Evolutionary conservation across 192 early-diverging fungal genomes (phyloP), one percentile per base, ranked within the genome.

Genomic region (Entomortierella beljakovae): DNA sequence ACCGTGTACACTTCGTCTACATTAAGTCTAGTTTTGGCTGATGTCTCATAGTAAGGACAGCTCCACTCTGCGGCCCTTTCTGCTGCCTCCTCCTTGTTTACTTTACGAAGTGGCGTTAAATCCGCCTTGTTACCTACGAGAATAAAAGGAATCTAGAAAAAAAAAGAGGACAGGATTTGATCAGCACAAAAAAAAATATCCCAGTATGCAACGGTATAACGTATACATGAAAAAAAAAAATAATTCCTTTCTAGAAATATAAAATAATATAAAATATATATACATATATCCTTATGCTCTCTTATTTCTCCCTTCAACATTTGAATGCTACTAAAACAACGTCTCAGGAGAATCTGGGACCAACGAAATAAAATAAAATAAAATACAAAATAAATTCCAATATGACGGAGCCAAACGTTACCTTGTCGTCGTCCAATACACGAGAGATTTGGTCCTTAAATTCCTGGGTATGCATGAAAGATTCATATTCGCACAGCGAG

Each of bases 381-480:
- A n/a, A n/a, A n/a, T n/a, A n/a, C n/a, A n/a, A n/a, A n/a, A 8
- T 1, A 26, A 18, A 53, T 51, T 64, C 61, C 49, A 53, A 26
- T 32, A 37, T 64, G 61, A 7, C 40, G 22, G 23, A 38, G 25
- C 29, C 32, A 22, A 33, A 29, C 26, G 26, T 46, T 59, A 87
- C 86, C 71, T 82, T 87, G 71, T 95, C 93, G 79, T 95, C 91
- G 68, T 95, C 93, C 55, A 95, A 64, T 25, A 95, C 93, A 61
- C 94, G 82, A 26, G 90, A 89, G 69, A 95, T 95, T 70, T 95
- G 94, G 55, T 95, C 94, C 49, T 92, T 81, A 70, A 95, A 95
- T 69, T 95, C 93, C 57, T 92, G 86, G 9, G 94, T 93, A 80
- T 95, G 88, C 35, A 83, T 83, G 80, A 95, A 95, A 31, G 87